A percentile compares a stretch with the other conserved stretches of the same genome.
phyloP scores from a whole-genome alignment of 495 filamentous ascomycete species.

The Aspergillus asperescens region DNA sequence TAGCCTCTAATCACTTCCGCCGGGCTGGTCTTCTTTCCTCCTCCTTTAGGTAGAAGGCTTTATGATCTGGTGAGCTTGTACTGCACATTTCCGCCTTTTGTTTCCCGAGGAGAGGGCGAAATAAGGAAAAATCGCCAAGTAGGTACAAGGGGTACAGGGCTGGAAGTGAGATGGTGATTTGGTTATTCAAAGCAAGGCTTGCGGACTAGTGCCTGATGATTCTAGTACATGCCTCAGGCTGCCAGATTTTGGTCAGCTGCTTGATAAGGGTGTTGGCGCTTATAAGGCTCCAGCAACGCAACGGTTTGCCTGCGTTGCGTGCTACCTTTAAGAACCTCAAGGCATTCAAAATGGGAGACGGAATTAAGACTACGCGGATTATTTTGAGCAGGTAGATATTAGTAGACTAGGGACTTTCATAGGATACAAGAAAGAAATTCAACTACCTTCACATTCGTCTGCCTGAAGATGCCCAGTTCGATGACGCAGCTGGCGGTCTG shows the following conservation, averaged over 20 bases:
- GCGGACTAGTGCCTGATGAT: background rate
- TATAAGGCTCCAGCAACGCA: slow-evolving; percentile 6
- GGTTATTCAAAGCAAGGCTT: no score
- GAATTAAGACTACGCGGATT: background rate
- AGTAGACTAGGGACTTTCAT: background rate
- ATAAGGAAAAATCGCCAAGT: no score
- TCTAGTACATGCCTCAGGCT: background rate
- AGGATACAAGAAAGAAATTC: background rate
- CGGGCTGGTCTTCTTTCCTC: no score
- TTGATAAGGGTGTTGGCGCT: slow-evolving; percentile 1
- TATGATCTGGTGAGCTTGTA: no score
- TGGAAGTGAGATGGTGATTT: background rate
- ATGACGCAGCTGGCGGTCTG: slow-evolving; percentile 20
- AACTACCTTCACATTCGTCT: background rate
- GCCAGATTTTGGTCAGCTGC: background rate
- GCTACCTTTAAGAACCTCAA: background rate
- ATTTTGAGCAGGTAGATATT: background rate
- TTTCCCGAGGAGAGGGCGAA: no score
- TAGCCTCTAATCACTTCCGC: no score
- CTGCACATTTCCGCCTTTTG: no score
- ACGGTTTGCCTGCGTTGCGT: background rate
- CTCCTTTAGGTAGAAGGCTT: no score
- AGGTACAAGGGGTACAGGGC: background rate
- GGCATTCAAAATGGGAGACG: background rate
- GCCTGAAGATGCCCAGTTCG: slow-evolving; percentile 10